Evolutionary conservation across 345 rosid species (phyloP).

Genomic region (Citrus hindsii): DNA sequence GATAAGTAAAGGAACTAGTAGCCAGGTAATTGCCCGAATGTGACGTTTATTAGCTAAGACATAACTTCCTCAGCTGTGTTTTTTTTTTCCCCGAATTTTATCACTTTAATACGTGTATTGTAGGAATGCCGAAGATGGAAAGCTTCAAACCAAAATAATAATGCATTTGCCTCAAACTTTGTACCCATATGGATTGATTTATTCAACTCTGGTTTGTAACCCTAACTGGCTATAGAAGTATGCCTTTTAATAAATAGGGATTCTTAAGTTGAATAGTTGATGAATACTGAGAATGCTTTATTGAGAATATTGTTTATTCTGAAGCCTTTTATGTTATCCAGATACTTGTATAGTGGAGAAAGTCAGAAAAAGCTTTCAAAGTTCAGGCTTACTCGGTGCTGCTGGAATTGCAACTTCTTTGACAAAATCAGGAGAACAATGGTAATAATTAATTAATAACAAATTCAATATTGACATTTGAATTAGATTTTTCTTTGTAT

Average conservation of each 20-base stretch:
- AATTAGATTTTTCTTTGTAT: background rate
- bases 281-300: too few relatives aligned
- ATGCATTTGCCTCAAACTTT: slow-evolving; percentile 75
- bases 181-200: slow-evolving; percentile 71
- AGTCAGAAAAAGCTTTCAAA: slow-evolving; percentile 45
- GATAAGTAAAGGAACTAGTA: slow-evolving; percentile 26
- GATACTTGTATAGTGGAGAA: slow-evolving; percentile 60
- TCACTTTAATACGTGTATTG: background rate
- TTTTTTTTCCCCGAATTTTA: background rate
- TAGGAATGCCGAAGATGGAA: slow-evolving; percentile 61
- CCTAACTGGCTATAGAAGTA: background rate
- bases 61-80: background rate
- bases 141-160: slow-evolving; percentile 57
- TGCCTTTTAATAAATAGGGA: too few relatives aligned
- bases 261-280: too few relatives aligned
- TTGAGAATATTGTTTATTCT: background rate
- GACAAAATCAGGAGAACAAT: slow-evolving; percentile 68
- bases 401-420: slow-evolving; percentile 79
- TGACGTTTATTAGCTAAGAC: background rate
- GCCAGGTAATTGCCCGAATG: slow-evolving; percentile 19
- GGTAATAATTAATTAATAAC: slow-evolving; percentile 41
- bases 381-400: slow-evolving; percentile 56
- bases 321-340: slow-evolving; percentile 19
- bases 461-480: background rate
- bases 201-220: slow-evolving; percentile 64